Evolutionary conservation across 768 basidiomycete species (phyloP).

Genomic region (Auriscalpium orientale): DNA sequence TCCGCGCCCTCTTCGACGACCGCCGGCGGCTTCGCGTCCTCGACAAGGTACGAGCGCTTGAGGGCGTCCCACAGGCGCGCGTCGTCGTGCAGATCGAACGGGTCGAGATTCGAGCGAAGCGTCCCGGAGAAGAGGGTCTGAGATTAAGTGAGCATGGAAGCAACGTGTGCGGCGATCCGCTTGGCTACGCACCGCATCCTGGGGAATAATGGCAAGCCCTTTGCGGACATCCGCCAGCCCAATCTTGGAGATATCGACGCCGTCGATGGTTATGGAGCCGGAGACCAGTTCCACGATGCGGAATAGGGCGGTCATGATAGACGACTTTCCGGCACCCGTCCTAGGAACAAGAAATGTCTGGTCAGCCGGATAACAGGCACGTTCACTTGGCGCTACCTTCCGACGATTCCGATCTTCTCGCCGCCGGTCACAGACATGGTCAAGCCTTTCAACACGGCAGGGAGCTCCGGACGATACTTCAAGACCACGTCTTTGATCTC

Average conservation of each 20-base stretch:
- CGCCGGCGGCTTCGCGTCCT: slow-evolving; percentile 28
- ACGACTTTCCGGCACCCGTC: slow-evolving; percentile 86
- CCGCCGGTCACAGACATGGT: slow-evolving; percentile 61
- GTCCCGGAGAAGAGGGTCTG: slow-evolving; percentile 53
- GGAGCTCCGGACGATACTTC: slow-evolving; percentile 82
- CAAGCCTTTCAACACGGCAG: slow-evolving; percentile 78
- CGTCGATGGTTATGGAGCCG: slow-evolving; percentile 75
- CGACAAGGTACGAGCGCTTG: slow-evolving; percentile 76
- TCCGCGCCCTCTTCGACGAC: slow-evolving; percentile 28
- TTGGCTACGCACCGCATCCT: slow-evolving; percentile 54
- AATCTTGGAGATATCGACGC: slow-evolving; percentile 73
- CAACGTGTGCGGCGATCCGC: not conserved
- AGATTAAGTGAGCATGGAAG: not conserved
- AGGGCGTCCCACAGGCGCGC: slow-evolving; percentile 82
- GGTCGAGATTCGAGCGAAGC: slow-evolving; percentile 82
- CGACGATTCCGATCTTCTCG: slow-evolving; percentile 92
- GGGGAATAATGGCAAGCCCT: slow-evolving; percentile 73
- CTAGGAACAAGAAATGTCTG: slow-evolving; percentile 12
- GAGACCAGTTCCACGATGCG: slow-evolving; percentile 74
- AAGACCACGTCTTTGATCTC: slow-evolving; percentile 72
- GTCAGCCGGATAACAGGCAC: not conserved
- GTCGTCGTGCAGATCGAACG: slow-evolving; percentile 77
- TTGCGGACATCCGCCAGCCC: slow-evolving; percentile 69
- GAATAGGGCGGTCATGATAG: slow-evolving; percentile 84
- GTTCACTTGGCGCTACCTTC: slow-evolving; percentile 30